Conservation (phyloP, 768 basidiomycete species). For the Boletus subparvulus region DNA sequence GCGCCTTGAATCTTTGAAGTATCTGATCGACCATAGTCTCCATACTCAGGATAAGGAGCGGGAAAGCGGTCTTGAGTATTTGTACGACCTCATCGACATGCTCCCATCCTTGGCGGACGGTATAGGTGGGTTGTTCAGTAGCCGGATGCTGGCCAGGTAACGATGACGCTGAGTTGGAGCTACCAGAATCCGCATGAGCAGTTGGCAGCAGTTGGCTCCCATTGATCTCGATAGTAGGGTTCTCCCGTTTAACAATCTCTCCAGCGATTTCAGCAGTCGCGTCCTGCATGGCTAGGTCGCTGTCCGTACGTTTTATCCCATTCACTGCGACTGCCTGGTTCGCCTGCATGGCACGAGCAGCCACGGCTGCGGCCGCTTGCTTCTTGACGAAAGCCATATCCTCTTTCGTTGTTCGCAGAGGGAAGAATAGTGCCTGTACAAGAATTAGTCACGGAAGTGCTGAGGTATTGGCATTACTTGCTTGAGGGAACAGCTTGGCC, state of each 20-base stretch:
- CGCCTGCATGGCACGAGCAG: constrained; percentile 37
- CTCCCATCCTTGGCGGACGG: constrained; percentile 76
- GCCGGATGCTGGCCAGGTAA: constrained; percentile 16
- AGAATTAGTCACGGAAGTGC: constrained; percentile 5
- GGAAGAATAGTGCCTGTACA: constrained; percentile 88
- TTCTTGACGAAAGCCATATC: constrained; percentile 55
- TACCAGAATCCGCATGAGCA: constrained; percentile 19
- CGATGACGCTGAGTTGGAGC: constrained; percentile 6
- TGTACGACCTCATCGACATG: constrained; percentile 92
- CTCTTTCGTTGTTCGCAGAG: constrained; percentile 80
- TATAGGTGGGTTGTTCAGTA: constrained; percentile 29
- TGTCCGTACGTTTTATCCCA: constrained; percentile 31
- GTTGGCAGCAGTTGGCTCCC: constrained; percentile 25
- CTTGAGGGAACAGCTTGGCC: constrained; percentile 92
- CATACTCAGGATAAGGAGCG: constrained; percentile 89
- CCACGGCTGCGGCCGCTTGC: constrained; percentile 38
- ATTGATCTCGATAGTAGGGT: constrained; percentile 15
- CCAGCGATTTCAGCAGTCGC: constrained; percentile 27
- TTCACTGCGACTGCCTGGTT: constrained; percentile 27
- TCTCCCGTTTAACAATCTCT: constrained; percentile 29
- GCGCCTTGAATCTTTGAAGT: constrained; percentile 81
- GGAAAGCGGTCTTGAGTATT: constrained; percentile 93
- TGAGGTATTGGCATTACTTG: constrained; percentile 31
- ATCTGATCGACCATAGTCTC: constrained; percentile 98
- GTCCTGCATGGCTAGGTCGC: constrained; percentile 32